phyloP scores from a whole-genome alignment of 495 filamentous ascomycete genomes.

The Geoglossum glabrum region DNA sequence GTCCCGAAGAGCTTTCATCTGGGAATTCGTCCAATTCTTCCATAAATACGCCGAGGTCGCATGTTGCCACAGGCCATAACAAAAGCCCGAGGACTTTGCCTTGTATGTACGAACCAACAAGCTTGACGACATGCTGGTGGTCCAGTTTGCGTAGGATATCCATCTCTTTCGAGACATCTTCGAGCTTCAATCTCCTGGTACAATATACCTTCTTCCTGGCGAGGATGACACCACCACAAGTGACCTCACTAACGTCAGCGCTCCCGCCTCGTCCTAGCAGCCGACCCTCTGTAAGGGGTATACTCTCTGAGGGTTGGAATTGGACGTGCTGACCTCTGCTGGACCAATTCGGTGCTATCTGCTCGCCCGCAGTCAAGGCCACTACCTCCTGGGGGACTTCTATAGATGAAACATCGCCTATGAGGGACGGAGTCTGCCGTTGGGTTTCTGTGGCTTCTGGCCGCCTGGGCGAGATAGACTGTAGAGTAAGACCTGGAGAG shows the following conservation, averaged over 20 bases:
- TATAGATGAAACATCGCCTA: too few species aligned
- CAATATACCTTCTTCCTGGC: background rate
- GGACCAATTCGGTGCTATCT: too few species aligned
- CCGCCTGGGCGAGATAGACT: too few species aligned
- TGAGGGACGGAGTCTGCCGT: too few species aligned
- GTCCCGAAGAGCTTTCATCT: background rate
- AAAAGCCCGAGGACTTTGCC: background rate
- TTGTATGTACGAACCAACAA: background rate
- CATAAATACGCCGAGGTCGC: background rate
- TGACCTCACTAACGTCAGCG: background rate
- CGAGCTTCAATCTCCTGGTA: background rate
- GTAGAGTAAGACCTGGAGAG: too few species aligned
- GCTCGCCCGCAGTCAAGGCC: too few species aligned
- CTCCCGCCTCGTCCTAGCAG: background rate
- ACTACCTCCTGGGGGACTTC: too few species aligned
- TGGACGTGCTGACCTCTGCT: background rate
- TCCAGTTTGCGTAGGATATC: background rate
- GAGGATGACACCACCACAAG: background rate
- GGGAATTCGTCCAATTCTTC: background rate
- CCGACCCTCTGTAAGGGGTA: background rate
- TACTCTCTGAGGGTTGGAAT: background rate
- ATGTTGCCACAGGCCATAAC: background rate
- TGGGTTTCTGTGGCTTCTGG: too few species aligned
- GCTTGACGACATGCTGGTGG: background rate
- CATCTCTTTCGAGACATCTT: background rate